Evolutionary conservation across 306 rosid species (phyloP).

Genomic region (Luffa acutangula): DNA sequence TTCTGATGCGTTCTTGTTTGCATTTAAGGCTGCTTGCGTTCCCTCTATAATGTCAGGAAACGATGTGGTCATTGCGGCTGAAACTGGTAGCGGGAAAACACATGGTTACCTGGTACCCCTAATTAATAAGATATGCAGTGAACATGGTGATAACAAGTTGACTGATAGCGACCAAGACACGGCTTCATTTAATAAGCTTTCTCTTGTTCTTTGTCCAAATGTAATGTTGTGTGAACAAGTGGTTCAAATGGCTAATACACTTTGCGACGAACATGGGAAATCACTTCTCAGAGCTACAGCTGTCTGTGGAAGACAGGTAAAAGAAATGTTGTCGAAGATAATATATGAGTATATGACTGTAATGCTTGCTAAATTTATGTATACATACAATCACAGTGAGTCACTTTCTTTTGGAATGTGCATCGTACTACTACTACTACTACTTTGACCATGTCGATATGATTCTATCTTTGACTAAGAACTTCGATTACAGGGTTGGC

Average conservation of each 20-base stretch:
- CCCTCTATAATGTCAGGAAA: constrained; percentile 71
- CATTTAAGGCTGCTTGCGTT: constrained; percentile 69
- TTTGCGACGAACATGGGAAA: constrained; percentile 47
- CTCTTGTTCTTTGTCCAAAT: constrained; percentile 86
- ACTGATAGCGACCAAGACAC: constrained; percentile 25
- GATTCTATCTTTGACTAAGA: not conserved
- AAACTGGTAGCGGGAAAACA: constrained; percentile 96
- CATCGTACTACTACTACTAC: not conserved
- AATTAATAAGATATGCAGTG: constrained; percentile 42
- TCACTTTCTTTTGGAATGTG: not conserved
- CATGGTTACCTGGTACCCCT: constrained; percentile 74
- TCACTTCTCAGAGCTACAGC: constrained; percentile 59
- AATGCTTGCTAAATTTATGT: not conserved
- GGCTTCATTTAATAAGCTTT: constrained; percentile 20
- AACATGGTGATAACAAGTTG: constrained; percentile 19
- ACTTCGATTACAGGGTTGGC: constrained; percentile 72
- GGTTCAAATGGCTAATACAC: constrained; percentile 72
- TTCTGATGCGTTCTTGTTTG: constrained; percentile 12
- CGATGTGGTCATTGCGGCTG: constrained; percentile 87
- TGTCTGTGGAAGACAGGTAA: constrained; percentile 87
- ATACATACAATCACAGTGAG: not conserved
- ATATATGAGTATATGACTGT: not conserved
- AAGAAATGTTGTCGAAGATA: not conserved
- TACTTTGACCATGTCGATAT: not conserved
- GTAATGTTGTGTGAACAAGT: constrained; percentile 86